Evolutionary conservation across 768 basidiomycete genomes (phyloP).

Genomic region (Russula abietina): DNA sequence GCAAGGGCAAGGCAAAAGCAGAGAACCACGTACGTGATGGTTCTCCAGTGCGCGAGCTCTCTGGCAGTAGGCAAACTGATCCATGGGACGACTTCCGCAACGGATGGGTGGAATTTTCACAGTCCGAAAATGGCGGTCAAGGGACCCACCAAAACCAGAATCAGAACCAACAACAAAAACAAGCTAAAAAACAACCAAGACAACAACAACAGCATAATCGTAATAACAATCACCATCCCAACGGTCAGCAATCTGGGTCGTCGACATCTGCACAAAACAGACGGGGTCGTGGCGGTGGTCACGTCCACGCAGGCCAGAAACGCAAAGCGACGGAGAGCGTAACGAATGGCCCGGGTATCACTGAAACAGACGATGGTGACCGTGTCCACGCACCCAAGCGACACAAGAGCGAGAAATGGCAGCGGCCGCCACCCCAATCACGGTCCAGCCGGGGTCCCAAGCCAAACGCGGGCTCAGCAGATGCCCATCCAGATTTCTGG

Average conservation of each 20-base stretch:
- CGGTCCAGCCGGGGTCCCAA: too few species aligned
- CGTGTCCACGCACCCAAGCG: not conserved
- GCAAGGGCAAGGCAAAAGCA: not conserved
- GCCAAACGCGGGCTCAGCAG: not conserved
- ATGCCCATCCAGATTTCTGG: conserved; percentile 30
- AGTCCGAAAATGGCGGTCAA: not conserved
- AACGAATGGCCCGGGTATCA: not conserved
- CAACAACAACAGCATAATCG: not conserved
- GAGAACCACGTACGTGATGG: conserved; percentile 1
- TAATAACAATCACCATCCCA: not conserved
- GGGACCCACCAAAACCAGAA: not conserved
- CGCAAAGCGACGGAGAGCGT: not conserved
- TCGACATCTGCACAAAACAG: not conserved
- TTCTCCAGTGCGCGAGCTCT: not conserved
- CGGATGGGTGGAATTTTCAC: conserved; percentile 3
- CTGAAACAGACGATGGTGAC: not conserved
- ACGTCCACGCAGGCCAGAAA: not conserved
- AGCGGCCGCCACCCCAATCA: not conserved
- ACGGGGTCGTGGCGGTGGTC: not conserved
- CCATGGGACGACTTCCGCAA: not conserved
- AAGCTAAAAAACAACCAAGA: too few species aligned
- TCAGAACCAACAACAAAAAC: too few species aligned
- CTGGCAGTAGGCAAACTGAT: not conserved
- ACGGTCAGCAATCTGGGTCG: not conserved
- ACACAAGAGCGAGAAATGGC: not conserved